Conservation (phyloP, 1,139 yeast genomes). For the Pichia sp. region DNA sequence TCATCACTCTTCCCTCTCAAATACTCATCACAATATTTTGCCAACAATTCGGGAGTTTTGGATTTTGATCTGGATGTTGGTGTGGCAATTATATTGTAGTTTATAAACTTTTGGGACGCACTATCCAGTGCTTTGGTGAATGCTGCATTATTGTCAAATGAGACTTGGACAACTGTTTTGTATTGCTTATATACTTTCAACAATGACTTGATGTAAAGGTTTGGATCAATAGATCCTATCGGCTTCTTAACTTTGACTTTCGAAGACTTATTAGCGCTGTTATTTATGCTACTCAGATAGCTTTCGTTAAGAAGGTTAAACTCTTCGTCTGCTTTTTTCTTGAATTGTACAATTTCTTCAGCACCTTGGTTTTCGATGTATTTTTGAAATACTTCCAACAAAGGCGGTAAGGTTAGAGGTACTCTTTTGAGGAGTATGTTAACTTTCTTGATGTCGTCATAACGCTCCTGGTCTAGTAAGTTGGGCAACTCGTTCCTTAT, state of each 20-base stretch:
- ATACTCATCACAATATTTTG: conserved; percentile 81
- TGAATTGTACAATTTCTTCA: conserved; percentile 62
- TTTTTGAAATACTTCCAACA: conserved; percentile 67
- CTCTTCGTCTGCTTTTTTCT: conserved; percentile 41
- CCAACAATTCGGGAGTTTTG: conserved; percentile 84
- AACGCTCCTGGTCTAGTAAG: conserved; percentile 72
- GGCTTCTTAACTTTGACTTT: conserved; percentile 21
- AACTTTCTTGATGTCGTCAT: conserved; percentile 74
- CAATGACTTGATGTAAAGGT: conserved; percentile 72
- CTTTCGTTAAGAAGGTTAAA: conserved; percentile 11
- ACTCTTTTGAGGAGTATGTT: conserved; percentile 72
- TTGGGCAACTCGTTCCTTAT: conserved; percentile 74
- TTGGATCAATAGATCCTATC: conserved; percentile 55
- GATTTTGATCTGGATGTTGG: conserved; percentile 55
- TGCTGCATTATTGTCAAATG: conserved; percentile 72
- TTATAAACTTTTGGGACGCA: conserved; percentile 84
- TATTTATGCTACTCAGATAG: conserved; percentile 14
- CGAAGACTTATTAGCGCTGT: conserved; percentile 13
- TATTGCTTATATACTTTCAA: conserved; percentile 66
- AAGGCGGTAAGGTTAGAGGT: conserved; percentile 68
- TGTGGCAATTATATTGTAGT: conserved; percentile 74
- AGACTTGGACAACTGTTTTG: conserved; percentile 59
- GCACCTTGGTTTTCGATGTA: conserved; percentile 74
- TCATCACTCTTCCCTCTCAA: conserved; percentile 76
- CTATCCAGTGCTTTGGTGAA: conserved; percentile 85